Evolutionary conservation across 106 monocot genomes (phyloP).

Genomic region (Phalaenopsis equestris): DNA sequence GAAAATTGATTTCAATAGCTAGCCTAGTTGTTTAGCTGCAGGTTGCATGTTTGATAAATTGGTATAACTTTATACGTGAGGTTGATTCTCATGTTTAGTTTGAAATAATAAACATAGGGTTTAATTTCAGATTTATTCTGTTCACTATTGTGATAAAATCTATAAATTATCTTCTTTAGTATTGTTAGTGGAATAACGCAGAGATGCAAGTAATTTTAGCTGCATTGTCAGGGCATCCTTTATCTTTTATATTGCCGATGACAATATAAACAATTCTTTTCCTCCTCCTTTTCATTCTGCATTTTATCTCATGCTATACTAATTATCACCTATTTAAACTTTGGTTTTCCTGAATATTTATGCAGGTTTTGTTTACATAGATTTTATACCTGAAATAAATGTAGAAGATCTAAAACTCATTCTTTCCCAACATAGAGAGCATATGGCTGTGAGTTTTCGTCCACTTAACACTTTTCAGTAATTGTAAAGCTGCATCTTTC

Average conservation of each 20-base stretch:
- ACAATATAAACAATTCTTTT: no score
- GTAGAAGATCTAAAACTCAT: slow-evolving; percentile 69
- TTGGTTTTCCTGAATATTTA: slow-evolving; percentile 3
- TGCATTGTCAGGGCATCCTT: neutral
- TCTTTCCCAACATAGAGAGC: slow-evolving; percentile 54
- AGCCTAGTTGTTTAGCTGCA: no score
- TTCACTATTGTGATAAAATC: no score
- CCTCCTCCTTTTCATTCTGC: neutral
- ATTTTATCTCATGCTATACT: neutral
- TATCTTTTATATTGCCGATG: no score
- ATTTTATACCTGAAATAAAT: slow-evolving; percentile 76
- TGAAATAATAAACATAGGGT: no score
- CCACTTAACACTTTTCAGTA: neutral
- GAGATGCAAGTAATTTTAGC: neutral
- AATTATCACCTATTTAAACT: neutral
- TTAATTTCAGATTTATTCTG: no score
- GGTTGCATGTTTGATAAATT: no score
- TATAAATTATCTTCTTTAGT: no score
- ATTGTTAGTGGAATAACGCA: no score
- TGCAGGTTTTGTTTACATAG: slow-evolving; percentile 68
- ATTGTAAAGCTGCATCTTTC: neutral
- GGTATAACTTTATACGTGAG: no score
- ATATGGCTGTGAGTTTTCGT: slow-evolving; percentile 40
- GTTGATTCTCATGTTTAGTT: no score
- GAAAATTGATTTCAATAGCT: no score